Percentiles rank a stretch among this genome's conserved stretches.
These are phyloP conservation scores for Hansenula sp. DNA, from an alignment of 1,139 yeast genomes.

Conservation along the genomic window DNA sequence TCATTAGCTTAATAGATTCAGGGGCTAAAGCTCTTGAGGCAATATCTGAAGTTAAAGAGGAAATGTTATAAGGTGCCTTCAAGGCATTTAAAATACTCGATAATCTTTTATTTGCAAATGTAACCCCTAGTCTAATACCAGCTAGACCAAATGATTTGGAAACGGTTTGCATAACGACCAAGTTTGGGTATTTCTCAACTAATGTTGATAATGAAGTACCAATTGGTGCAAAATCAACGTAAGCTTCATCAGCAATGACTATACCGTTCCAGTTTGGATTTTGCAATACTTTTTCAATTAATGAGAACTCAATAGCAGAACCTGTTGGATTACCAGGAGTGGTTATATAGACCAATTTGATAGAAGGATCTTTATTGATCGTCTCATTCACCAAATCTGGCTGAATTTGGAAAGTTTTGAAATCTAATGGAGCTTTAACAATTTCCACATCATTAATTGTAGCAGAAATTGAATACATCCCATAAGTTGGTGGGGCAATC, in stretches of 20 bases:
- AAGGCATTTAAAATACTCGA: constrained; percentile 73
- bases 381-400: constrained; percentile 50
- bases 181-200: constrained; percentile 76
- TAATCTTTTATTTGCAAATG: constrained; percentile 59
- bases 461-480: constrained; percentile 94
- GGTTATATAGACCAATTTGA: constrained; percentile 80
- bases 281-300: constrained; percentile 48
- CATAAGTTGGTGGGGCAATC: constrained; percentile 94
- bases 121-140: constrained; percentile 84
- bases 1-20: constrained; percentile 60
- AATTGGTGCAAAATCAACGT: constrained; percentile 73
- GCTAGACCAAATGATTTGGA: constrained; percentile 96
- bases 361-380: constrained; percentile 50
- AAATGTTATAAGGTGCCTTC: constrained; percentile 95
- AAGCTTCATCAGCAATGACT: constrained; percentile 91
- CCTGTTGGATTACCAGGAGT: constrained; percentile 99
- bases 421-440: constrained; percentile 64
- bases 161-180: constrained; percentile 86
- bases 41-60: constrained; percentile 72
- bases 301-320: constrained; percentile 45
- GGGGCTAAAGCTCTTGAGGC: constrained; percentile 70
- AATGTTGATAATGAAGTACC: constrained; percentile 76
- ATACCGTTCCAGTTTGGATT: constrained; percentile 68
- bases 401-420: constrained; percentile 64
- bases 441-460: constrained; percentile 81